A percentile compares a stretch with the other conserved stretches of the same genome.
Conservation (phyloP, 495 filamentous ascomycete species). For the Lentithecium fluviatile region DNA sequence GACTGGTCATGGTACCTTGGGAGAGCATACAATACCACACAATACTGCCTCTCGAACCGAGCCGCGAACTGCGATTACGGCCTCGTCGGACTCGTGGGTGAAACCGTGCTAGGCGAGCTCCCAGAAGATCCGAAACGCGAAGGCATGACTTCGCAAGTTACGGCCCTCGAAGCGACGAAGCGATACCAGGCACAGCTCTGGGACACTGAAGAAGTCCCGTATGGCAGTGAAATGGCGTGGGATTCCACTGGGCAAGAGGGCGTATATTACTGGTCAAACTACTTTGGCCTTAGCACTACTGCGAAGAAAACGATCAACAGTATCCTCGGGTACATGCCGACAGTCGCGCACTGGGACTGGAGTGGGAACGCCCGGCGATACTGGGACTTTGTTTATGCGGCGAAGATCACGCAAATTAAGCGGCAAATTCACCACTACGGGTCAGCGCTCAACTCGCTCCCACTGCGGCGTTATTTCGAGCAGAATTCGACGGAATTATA, state of each 20-base stretch:
- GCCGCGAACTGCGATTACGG: conserved; percentile 43
- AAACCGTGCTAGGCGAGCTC: conserved; percentile 52
- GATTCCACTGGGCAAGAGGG: conserved; percentile 58
- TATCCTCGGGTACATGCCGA: conserved; percentile 53
- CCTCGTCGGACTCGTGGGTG: conserved; percentile 52
- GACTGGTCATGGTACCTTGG: conserved; percentile 52
- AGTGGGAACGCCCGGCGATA: conserved; percentile 56
- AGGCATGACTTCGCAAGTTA: conserved; percentile 42
- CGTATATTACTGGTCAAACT: conserved; percentile 54
- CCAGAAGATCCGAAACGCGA: conserved; percentile 49
- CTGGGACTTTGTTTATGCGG: conserved; percentile 54
- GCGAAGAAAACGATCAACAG: conserved; percentile 50
- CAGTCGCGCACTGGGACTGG: conserved; percentile 56
- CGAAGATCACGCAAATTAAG: conserved; percentile 53
- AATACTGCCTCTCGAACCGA: conserved; percentile 26
- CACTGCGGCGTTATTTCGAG: conserved; percentile 50
- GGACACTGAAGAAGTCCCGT: conserved; percentile 48
- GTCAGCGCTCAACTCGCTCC: conserved; percentile 53
- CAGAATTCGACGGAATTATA: conserved; percentile 45
- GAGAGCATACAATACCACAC: conserved; percentile 45
- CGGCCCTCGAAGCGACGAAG: conserved; percentile 45
- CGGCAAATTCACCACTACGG: conserved; percentile 60
- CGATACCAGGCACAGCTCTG: conserved; percentile 47
- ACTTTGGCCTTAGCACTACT: conserved; percentile 48
- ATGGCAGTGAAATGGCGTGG: conserved; percentile 58